These are phyloP conservation scores for Kickxella alabastrina DNA, from an alignment of 192 early-diverging fungal genomes.

Conservation along the genomic window DNA sequence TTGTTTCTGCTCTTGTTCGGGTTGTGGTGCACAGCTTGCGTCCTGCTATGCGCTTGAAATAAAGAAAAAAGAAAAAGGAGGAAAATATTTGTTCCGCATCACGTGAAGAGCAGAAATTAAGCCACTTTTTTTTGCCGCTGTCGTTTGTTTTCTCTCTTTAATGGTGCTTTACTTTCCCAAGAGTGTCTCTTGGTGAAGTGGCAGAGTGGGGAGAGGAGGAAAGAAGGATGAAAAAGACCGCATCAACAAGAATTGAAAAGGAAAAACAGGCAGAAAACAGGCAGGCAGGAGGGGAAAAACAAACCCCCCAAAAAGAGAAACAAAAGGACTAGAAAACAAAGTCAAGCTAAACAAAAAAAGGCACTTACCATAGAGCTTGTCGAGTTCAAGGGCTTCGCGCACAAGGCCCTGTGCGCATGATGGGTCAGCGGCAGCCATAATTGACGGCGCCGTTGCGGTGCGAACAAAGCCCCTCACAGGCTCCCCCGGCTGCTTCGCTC, in stretches of 20 bases:
- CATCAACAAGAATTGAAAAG: neutral
- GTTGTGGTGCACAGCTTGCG: too few relatives aligned
- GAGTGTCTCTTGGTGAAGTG: too few relatives aligned
- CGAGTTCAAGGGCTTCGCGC: constrained; percentile 47
- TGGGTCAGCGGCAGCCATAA: constrained; percentile 6
- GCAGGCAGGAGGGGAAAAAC: neutral
- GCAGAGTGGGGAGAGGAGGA: neutral
- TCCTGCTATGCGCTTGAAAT: neutral
- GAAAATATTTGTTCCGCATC: constrained; percentile 10
- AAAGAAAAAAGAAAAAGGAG: neutral
- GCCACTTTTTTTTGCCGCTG: constrained; percentile 9
- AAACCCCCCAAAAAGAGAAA: too few relatives aligned
- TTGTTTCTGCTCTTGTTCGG: too few relatives aligned
- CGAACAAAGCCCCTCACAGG: constrained; percentile 19
- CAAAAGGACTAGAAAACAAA: neutral
- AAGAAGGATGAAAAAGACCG: neutral
- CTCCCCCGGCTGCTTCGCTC: constrained; percentile 18
- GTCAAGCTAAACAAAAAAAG: neutral
- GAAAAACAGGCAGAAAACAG: neutral
- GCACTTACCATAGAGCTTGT: constrained; percentile 52
- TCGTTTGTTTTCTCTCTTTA: too few relatives aligned
- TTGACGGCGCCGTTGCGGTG: constrained; percentile 43
- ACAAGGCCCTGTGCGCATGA: constrained; percentile 31
- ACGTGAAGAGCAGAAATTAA: constrained; percentile 28
- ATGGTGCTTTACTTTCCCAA: too few relatives aligned